Conservation (phyloP, 108 stramenopile species). For the Conticribra weissflogii region DNA sequence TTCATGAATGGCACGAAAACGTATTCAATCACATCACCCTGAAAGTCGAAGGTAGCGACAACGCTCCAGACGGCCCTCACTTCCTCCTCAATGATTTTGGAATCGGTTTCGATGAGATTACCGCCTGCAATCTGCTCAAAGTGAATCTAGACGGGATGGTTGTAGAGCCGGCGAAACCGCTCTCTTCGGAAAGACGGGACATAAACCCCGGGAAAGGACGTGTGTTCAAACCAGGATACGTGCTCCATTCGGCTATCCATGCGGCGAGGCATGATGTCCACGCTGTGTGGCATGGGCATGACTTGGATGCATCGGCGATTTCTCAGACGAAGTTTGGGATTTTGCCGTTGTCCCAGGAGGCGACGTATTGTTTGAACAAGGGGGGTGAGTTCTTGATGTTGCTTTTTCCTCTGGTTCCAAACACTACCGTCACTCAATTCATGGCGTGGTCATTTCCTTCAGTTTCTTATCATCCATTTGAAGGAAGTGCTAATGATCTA, state of each 20-base stretch:
- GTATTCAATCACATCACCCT: constrained; percentile 56
- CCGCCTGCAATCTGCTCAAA: constrained; percentile 47
- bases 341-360: constrained; percentile 47
- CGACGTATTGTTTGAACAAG: constrained; percentile 47
- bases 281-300: constrained; percentile 51
- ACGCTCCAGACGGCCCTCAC: constrained; percentile 36
- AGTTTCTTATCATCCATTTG: constrained; percentile 49
- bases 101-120: constrained; percentile 49
- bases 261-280: constrained; percentile 42
- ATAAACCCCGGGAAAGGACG: constrained; percentile 38
- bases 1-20: constrained; percentile 46
- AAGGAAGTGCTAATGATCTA: constrained; percentile 38
- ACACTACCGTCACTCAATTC: no score
- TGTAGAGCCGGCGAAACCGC: constrained; percentile 13
- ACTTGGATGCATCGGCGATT: constrained; percentile 43
- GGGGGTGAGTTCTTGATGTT: no score
- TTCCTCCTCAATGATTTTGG: constrained; percentile 50
- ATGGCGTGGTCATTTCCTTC: no score
- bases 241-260: constrained; percentile 47
- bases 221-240: constrained; percentile 51
- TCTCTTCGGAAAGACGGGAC: constrained; percentile 28
- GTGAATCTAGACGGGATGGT: constrained; percentile 46
- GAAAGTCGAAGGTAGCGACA: constrained; percentile 47
- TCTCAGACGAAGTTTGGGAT: constrained; percentile 50
- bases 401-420: no score